Percentiles rank a stretch among this genome's conserved stretches.
Conservation (phyloP, 1,284 basidiomycete species). For the Irpex sp. region DNA sequence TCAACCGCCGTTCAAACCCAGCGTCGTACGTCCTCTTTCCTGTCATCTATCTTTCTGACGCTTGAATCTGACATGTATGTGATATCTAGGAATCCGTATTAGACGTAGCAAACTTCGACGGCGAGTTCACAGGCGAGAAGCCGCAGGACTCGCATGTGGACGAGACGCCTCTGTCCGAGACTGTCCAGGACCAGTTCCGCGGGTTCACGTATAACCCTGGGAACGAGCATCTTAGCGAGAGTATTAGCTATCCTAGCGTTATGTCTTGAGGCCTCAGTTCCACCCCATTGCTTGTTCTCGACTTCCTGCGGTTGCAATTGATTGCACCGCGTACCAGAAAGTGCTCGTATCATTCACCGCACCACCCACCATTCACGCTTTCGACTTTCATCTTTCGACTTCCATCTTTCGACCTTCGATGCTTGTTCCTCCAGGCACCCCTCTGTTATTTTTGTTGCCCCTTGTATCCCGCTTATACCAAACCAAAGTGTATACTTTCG, state of each 20-base stretch:
- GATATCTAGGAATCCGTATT: slow-evolving; percentile 63
- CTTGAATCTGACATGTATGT: slow-evolving; percentile 10
- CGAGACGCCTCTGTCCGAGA: slow-evolving; percentile 87
- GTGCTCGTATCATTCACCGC: neutral
- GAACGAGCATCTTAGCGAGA: slow-evolving; percentile 76
- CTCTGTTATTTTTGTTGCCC: too few relatives aligned
- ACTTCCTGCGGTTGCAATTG: neutral
- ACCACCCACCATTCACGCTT: neutral
- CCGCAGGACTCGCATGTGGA: slow-evolving; percentile 93
- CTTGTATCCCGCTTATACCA: too few relatives aligned
- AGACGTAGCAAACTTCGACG: slow-evolving; percentile 89
- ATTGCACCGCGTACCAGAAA: neutral
- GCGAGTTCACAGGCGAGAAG: slow-evolving; percentile 91
- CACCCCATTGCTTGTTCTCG: neutral
- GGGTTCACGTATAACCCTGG: slow-evolving; percentile 83
- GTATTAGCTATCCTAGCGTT: slow-evolving; percentile 51
- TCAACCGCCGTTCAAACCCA: slow-evolving; percentile 97
- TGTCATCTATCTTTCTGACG: too few relatives aligned
- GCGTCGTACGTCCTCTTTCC: slow-evolving; percentile 58
- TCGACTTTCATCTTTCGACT: neutral
- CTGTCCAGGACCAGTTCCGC: slow-evolving; percentile 91
- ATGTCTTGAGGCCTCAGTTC: slow-evolving; percentile 22
- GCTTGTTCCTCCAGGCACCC: neutral
- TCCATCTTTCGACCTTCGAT: neutral
- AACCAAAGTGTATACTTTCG: neutral